phyloP scores from a whole-genome alignment of 495 filamentous ascomycete genomes.

The Articulospora tetracladia region DNA sequence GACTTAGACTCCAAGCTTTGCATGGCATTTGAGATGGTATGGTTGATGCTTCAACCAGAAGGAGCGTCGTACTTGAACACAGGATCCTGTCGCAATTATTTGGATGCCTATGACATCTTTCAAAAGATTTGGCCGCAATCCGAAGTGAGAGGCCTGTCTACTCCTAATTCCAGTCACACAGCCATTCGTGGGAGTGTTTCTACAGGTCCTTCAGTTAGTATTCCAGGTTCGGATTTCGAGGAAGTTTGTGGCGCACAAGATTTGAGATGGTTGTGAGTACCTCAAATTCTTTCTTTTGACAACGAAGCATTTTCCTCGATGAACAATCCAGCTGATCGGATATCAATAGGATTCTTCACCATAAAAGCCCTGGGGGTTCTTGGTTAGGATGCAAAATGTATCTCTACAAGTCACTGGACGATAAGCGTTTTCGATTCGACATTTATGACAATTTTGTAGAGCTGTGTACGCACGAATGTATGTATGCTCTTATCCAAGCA shows the following conservation, averaged over 20 bases:
- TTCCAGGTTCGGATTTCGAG: not conserved
- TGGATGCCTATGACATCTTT: not conserved
- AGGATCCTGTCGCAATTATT: not conserved
- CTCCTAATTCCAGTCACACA: not conserved
- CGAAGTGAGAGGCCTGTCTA: not conserved
- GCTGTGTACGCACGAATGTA: not conserved
- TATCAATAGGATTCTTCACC: not conserved
- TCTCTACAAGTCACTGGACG: not conserved
- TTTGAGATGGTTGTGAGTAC: constrained; percentile 6
- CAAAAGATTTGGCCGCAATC: not conserved
- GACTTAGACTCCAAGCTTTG: not conserved
- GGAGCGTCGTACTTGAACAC: not conserved
- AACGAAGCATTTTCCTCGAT: not conserved
- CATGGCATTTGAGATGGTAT: not conserved
- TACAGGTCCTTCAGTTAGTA: not conserved
- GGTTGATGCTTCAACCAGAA: not conserved
- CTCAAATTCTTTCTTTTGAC: not conserved
- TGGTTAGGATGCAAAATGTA: not conserved
- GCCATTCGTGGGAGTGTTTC: not conserved
- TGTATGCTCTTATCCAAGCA: not conserved
- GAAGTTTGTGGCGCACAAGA: not conserved
- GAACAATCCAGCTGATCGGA: not conserved
- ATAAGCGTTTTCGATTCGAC: not conserved
- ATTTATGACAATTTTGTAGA: not conserved
- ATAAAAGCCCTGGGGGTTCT: not conserved